These are phyloP conservation scores for Sisymbrium irio DNA, from an alignment of 345 rosid genomes.

Conservation along the genomic window DNA sequence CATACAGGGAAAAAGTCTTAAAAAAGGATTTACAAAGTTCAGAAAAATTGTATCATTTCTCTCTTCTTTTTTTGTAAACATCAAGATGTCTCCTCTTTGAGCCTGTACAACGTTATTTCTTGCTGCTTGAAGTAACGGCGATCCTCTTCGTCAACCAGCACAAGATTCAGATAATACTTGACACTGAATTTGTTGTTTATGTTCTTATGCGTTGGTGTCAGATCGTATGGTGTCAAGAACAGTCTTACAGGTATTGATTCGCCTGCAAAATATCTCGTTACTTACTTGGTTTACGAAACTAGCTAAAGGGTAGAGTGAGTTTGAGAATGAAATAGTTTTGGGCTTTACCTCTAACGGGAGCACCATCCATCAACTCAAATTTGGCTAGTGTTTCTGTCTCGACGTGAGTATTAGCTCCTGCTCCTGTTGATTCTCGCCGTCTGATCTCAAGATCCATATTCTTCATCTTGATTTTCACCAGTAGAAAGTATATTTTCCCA, in stretches of 20 bases:
- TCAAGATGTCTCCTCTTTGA: slow-evolving; percentile 49
- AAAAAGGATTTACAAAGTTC: slow-evolving; percentile 43
- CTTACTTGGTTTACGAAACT: slow-evolving; percentile 3
- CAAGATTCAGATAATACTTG: slow-evolving; percentile 92
- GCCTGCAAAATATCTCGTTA: slow-evolving; percentile 43
- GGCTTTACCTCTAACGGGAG: slow-evolving; percentile 88
- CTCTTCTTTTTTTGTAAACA: slow-evolving; percentile 18
- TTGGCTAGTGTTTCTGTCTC: slow-evolving; percentile 98
- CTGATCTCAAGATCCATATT: slow-evolving; percentile 99
- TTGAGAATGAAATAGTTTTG: not conserved
- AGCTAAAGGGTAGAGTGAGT: not conserved
- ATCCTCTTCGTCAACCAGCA: slow-evolving; percentile 95
- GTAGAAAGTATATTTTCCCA: slow-evolving; percentile 97
- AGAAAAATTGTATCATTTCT: not conserved
- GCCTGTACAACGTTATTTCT: slow-evolving; percentile 86
- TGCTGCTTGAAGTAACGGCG: slow-evolving; percentile 97
- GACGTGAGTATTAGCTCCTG: slow-evolving; percentile 93
- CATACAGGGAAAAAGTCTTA: slow-evolving; percentile 1
- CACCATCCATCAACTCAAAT: slow-evolving; percentile 98
- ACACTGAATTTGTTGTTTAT: slow-evolving; percentile 98
- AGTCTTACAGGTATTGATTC: slow-evolving; percentile 97
- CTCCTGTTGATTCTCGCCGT: slow-evolving; percentile 94
- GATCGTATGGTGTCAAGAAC: slow-evolving; percentile 89
- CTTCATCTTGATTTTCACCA: slow-evolving; percentile 97
- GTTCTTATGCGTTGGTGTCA: slow-evolving; percentile 92